phyloP scores from a whole-genome alignment of 257 asterid species.

The Ilex asprella region DNA sequence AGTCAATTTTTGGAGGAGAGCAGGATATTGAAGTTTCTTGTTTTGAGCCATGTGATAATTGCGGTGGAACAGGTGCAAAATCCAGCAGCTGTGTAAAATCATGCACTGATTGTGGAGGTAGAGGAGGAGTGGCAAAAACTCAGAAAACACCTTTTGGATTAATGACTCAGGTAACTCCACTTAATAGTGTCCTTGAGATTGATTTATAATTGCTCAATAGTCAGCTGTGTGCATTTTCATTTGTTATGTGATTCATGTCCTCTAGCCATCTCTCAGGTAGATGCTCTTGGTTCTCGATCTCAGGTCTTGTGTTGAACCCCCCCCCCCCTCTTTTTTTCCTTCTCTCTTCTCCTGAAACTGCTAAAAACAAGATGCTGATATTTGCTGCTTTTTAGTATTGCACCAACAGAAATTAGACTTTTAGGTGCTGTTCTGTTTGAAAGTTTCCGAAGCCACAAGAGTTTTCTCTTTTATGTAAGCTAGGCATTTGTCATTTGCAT shows the following conservation, averaged over 20 bases:
- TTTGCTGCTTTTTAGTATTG: too few species aligned
- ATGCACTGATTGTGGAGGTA: slow-evolving; percentile 77
- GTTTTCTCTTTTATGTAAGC: too few species aligned
- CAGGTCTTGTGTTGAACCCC: too few species aligned
- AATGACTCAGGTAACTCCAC: slow-evolving; percentile 75
- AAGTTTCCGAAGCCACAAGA: too few species aligned
- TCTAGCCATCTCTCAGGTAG: background rate
- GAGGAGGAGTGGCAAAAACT: slow-evolving; percentile 63
- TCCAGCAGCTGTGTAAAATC: slow-evolving; percentile 49
- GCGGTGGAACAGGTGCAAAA: slow-evolving; percentile 91
- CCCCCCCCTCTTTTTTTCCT: too few species aligned
- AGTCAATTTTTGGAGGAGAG: slow-evolving; percentile 76
- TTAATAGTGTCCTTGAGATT: slow-evolving; percentile 10
- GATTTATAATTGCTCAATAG: slow-evolving; percentile 7
- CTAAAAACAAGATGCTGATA: too few species aligned
- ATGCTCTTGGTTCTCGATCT: background rate
- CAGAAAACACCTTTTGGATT: slow-evolving; percentile 87
- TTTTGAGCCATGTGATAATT: slow-evolving; percentile 61
- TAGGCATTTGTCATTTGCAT: too few species aligned
- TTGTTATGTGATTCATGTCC: background rate
- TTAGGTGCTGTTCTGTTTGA: too few species aligned
- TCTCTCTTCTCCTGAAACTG: too few species aligned
- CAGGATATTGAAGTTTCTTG: slow-evolving; percentile 61
- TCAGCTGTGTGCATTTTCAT: background rate
- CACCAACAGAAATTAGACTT: too few species aligned